Percentiles rank a stretch among this genome's conserved stretches.
These are phyloP conservation scores for Aeschynomene evenia DNA, from an alignment of 306 rosid species.

Conservation along the genomic window DNA sequence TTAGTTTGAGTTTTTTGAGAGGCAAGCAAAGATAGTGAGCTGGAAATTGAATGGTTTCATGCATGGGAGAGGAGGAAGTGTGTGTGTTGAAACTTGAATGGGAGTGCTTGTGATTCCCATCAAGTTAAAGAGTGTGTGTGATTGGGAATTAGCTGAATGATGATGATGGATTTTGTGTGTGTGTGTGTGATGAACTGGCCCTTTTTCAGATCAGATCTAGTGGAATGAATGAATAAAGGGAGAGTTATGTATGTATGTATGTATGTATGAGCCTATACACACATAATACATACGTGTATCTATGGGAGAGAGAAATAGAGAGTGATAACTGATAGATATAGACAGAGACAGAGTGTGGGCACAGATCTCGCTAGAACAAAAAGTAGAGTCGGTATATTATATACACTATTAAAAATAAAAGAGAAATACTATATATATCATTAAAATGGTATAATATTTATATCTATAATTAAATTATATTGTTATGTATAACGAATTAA, in stretches of 20 bases:
- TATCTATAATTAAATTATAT: no score
- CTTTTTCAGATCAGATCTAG: conserved; percentile 60
- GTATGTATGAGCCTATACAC: conserved; percentile 15
- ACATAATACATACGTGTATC: background rate
- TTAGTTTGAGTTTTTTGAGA: conserved; percentile 54
- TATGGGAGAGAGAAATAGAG: conserved; percentile 26
- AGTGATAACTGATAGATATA: no score
- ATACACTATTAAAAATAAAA: background rate
- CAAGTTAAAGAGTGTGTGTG: conserved; percentile 50
- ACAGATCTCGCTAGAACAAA: conserved; percentile 40
- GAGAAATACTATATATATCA: no score
- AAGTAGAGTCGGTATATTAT: conserved; percentile 34
- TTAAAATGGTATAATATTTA: no score
- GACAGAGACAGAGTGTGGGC: conserved; percentile 30
- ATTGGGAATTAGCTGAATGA: conserved; percentile 35
- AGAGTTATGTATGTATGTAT: conserved; percentile 36
- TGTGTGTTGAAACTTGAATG: conserved; percentile 32
- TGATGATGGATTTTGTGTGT: no score
- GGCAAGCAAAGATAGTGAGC: conserved; percentile 54
- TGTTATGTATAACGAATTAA: no score
- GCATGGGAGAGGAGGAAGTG: conserved; percentile 47
- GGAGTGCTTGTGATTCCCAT: conserved; percentile 78
- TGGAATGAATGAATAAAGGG: conserved; percentile 57
- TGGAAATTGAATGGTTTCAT: conserved; percentile 64
- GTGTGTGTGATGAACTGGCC: conserved; percentile 36